A percentile compares a stretch with the other conserved stretches of the same genome.
These are phyloP conservation scores for Sporothrix variecibatus DNA, from an alignment of 2,329 filamentous ascomycete genomes.

Conservation along the genomic window DNA sequence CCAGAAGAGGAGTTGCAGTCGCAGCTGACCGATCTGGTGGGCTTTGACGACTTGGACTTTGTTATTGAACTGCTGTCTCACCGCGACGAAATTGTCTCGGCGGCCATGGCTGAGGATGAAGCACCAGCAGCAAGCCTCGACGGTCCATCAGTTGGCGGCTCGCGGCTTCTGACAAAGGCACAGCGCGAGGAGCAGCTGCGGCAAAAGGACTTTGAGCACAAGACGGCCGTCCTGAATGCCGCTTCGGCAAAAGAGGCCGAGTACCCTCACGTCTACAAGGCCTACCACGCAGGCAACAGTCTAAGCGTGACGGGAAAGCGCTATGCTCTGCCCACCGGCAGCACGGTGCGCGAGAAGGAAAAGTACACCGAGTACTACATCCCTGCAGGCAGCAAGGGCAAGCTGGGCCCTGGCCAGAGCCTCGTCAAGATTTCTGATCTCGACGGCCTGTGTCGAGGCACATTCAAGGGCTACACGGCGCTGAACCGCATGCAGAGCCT, in stretches of 20 bases:
- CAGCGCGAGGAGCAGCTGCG: conserved; percentile 79
- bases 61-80: conserved; percentile 87
- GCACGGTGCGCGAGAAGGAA: conserved; percentile 66
- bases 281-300: conserved; percentile 81
- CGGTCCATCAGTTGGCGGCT: conserved; percentile 33
- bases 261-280: conserved; percentile 92
- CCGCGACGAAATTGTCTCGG: conserved; percentile 65
- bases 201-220: conserved; percentile 78
- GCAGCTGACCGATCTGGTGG: conserved; percentile 82
- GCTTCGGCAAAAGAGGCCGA: conserved; percentile 71
- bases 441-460: conserved; percentile 86
- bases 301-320: conserved; percentile 77
- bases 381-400: conserved; percentile 78
- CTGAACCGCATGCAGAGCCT: conserved; percentile 98
- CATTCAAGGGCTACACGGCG: conserved; percentile 89
- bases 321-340: conserved; percentile 79
- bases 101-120: conserved; percentile 33
- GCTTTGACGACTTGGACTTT: conserved; percentile 91
- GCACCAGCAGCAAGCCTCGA: conserved; percentile 36
- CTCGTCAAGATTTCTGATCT: conserved; percentile 78
- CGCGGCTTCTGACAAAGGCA: conserved; percentile 68
- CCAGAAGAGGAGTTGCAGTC: conserved; percentile 89
- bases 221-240: conserved; percentile 69
- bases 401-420: conserved; percentile 69
- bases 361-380: conserved; percentile 90